A percentile compares a stretch with the other conserved stretches of the same genome.
These are phyloP conservation scores for Cladosporium sp. DNA, from an alignment of 2,329 filamentous ascomycete species.

Conservation along the genomic window DNA sequence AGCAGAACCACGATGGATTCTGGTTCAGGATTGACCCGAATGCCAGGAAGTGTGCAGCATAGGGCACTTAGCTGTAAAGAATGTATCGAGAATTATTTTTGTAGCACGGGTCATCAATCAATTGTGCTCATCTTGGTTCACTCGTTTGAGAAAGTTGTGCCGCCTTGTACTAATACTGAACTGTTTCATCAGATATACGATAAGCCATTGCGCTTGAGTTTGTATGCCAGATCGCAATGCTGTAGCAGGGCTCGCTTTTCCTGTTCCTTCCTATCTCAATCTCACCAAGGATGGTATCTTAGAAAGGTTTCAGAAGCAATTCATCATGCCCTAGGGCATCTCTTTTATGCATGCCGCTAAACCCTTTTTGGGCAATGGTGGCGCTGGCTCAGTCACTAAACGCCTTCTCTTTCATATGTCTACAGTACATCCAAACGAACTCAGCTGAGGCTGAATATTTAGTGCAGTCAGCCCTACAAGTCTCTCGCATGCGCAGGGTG, in stretches of 20 bases:
- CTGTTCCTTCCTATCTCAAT: background rate
- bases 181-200: too few relatives aligned
- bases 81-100: background rate
- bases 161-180: background rate
- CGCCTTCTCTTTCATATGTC: background rate
- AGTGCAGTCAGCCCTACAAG: background rate
- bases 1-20: constrained; percentile 17
- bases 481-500: background rate
- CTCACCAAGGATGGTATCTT: background rate
- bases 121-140: background rate
- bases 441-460: background rate
- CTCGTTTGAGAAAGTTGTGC: background rate
- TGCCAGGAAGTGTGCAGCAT: constrained; percentile 8
- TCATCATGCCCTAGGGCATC: background rate
- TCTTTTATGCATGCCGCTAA: background rate
- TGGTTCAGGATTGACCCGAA: constrained; percentile 18
- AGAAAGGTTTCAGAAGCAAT: background rate
- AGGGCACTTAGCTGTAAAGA: background rate
- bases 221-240: background rate
- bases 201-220: background rate
- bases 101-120: background rate
- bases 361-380: background rate
- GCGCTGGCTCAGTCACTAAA: background rate
- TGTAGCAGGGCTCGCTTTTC: background rate
- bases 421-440: background rate